A percentile compares a stretch with the other conserved stretches of the same genome.
These are phyloP conservation scores for Malassezia brasiliensis DNA, from an alignment of 1,284 basidiomycete genomes.

Conservation along the genomic window DNA sequence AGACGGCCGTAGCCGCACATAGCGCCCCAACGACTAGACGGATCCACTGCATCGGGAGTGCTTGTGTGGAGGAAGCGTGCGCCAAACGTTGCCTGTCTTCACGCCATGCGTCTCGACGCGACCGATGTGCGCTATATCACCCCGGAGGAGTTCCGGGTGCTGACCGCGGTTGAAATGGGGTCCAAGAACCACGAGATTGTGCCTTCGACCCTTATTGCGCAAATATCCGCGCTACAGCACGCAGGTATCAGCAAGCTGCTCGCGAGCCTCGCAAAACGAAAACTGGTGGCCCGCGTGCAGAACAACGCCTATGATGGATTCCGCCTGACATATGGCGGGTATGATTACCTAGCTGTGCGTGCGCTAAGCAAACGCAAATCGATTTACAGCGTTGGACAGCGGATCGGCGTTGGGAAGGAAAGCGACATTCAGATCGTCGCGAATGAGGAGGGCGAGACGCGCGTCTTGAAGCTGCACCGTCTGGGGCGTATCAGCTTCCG, in stretches of 20 bases:
- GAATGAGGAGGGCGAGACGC: slow-evolving; percentile 67
- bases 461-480: slow-evolving; percentile 84
- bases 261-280: slow-evolving; percentile 79
- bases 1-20: not conserved
- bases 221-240: slow-evolving; percentile 78
- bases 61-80: not conserved
- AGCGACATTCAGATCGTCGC: slow-evolving; percentile 93
- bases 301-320: slow-evolving; percentile 95
- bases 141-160: slow-evolving; percentile 82
- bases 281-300: slow-evolving; percentile 77
- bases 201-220: slow-evolving; percentile 74
- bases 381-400: slow-evolving; percentile 65
- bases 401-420: slow-evolving; percentile 97
- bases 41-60: not conserved
- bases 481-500: slow-evolving; percentile 92
- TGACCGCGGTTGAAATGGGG: slow-evolving; percentile 93
- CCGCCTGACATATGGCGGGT: slow-evolving; percentile 90
- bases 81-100: not conserved
- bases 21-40: not conserved
- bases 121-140: slow-evolving; percentile 88
- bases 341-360: slow-evolving; percentile 88
- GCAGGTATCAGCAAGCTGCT: slow-evolving; percentile 90
- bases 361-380: slow-evolving; percentile 64
- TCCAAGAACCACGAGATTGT: slow-evolving; percentile 97
- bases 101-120: slow-evolving; percentile 73